Percentiles rank a stretch among this genome's conserved stretches.
phyloP scores from a whole-genome alignment of 2,329 filamentous ascomycete genomes.

The Massarina eburnea region DNA sequence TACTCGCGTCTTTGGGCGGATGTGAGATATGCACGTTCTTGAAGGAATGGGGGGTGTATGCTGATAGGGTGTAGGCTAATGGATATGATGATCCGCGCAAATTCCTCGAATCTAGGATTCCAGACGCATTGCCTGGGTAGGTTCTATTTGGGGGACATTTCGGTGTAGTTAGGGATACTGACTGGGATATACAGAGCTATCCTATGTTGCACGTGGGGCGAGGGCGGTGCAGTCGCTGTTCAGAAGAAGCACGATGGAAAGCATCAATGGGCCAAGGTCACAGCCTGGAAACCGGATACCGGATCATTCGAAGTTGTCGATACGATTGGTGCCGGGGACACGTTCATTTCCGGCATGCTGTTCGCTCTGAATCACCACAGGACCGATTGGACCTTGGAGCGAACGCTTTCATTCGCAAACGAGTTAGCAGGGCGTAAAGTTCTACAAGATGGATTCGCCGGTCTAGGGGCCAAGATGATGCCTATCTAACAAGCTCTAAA shows the following conservation, averaged over 20 bases:
- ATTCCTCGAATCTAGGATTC: constrained; percentile 40
- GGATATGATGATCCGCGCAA: constrained; percentile 7
- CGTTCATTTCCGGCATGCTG: constrained; percentile 72
- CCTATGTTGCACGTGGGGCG: constrained; percentile 63
- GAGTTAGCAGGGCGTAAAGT: constrained; percentile 69
- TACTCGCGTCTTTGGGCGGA: constrained; percentile 68
- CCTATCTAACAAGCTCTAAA: neutral
- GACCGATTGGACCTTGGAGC: constrained; percentile 51
- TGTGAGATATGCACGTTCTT: constrained; percentile 50
- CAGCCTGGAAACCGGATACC: neutral
- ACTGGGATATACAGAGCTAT: constrained; percentile 20
- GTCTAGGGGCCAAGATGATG: constrained; percentile 7
- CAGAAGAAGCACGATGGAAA: constrained; percentile 30
- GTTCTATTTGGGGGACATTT: constrained; percentile 11
- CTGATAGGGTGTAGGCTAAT: constrained; percentile 28
- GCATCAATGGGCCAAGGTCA: constrained; percentile 12
- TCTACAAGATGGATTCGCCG: constrained; percentile 63
- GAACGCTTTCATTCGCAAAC: constrained; percentile 63
- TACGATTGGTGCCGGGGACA: constrained; percentile 73
- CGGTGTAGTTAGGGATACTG: neutral
- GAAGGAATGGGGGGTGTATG: constrained; percentile 16
- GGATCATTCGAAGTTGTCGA: constrained; percentile 43
- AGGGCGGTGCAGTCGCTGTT: constrained; percentile 54
- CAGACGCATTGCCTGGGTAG: constrained; percentile 48
- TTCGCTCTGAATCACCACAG: constrained; percentile 59